Conservation (phyloP, 768 basidiomycete genomes). For the Suillus subalutaceus region DNA sequence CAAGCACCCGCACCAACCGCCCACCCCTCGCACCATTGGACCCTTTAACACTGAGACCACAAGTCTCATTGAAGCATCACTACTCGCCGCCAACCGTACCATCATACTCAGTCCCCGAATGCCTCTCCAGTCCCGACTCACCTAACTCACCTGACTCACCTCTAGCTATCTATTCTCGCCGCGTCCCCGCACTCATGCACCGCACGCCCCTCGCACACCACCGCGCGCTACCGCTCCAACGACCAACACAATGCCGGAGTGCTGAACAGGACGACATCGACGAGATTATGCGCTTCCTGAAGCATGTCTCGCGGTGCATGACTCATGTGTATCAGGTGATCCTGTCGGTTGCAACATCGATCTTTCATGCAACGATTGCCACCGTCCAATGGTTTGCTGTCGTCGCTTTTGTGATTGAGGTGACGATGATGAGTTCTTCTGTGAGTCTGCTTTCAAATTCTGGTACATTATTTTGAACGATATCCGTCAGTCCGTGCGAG, state of each 20-base stretch:
- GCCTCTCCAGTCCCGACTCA: background rate
- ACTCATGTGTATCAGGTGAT: background rate
- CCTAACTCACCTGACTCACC: background rate
- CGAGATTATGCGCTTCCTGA: slow-evolving; percentile 55
- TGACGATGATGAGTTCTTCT: background rate
- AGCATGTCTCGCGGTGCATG: slow-evolving; percentile 36
- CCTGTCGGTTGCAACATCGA: background rate
- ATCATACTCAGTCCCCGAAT: background rate
- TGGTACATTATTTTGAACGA: too few relatives aligned
- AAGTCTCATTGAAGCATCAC: background rate
- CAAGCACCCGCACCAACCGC: background rate
- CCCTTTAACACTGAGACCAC: slow-evolving; percentile 6
- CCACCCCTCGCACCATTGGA: slow-evolving; percentile 6
- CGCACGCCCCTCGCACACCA: slow-evolving; percentile 2
- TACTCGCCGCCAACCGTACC: background rate
- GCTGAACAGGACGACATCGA: slow-evolving; percentile 11
- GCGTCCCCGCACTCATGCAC: background rate
- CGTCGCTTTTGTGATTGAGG: slow-evolving; percentile 5
- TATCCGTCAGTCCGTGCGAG: background rate
- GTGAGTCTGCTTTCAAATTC: background rate
- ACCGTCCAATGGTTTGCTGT: slow-evolving; percentile 11
- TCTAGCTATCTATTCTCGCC: background rate
- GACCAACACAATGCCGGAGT: background rate
- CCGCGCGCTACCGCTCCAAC: background rate
- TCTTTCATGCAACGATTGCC: background rate